Conservation (phyloP, 306 rosid species). For the Begonia masoniana region DNA sequence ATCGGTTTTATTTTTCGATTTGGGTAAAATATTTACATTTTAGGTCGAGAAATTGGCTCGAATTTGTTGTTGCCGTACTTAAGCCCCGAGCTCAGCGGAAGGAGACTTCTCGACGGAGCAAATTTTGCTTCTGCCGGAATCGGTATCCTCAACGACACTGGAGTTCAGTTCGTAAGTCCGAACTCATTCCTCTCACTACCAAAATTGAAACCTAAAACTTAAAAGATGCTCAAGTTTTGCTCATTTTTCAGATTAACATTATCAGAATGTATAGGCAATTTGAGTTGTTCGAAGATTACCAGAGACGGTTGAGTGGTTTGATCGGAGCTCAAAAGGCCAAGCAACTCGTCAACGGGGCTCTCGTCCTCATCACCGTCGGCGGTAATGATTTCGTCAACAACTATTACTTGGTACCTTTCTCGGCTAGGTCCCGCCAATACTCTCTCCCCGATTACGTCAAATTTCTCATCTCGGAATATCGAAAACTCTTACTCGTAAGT, state of each 20-base stretch:
- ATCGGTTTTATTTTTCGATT: not conserved
- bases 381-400: constrained; percentile 66
- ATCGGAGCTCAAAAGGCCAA: constrained; percentile 25
- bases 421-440: constrained; percentile 42
- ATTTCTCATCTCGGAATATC: constrained; percentile 37
- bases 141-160: constrained; percentile 64
- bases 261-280: constrained; percentile 35
- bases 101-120: constrained; percentile 41
- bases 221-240: not conserved
- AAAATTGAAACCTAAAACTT: too few relatives aligned
- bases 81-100: constrained; percentile 29
- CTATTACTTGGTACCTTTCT: constrained; percentile 30
- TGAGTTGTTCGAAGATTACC: constrained; percentile 28
- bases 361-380: constrained; percentile 43
- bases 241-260: constrained; percentile 21
- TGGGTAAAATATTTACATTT: not conserved
- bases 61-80: constrained; percentile 42
- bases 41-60: constrained; percentile 37
- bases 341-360: constrained; percentile 22
- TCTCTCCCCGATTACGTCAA: constrained; percentile 29
- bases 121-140: constrained; percentile 65
- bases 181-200: not conserved
- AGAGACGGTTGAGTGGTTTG: constrained; percentile 20
- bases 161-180: constrained; percentile 38
- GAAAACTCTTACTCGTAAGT: constrained; percentile 29